Percentiles rank a stretch among this genome's conserved stretches.
phyloP scores from a whole-genome alignment of 2,329 filamentous ascomycete genomes.

The Aplosporella prunicola region DNA sequence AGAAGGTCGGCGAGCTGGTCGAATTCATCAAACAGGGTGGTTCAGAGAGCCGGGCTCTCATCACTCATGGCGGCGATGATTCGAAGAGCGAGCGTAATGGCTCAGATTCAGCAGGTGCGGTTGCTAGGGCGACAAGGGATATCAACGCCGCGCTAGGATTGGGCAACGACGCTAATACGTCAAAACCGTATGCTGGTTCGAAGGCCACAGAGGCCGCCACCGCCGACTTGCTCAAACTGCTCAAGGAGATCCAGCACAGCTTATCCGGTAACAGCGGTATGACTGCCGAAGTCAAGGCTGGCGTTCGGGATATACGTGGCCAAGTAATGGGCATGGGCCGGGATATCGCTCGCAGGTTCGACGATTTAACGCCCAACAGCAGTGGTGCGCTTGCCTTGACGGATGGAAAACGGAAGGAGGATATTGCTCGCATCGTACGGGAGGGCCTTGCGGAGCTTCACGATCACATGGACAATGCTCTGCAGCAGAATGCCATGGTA shows the following conservation, averaged over 20 bases:
- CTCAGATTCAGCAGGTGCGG: slow-evolving; percentile 15
- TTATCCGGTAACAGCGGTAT: slow-evolving; percentile 80
- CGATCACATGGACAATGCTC: slow-evolving; percentile 69
- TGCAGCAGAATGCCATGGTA: slow-evolving; percentile 61
- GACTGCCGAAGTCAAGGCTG: slow-evolving; percentile 82
- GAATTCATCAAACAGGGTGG: slow-evolving; percentile 44
- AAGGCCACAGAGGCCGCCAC: slow-evolving; percentile 49
- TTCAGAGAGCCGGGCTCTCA: slow-evolving; percentile 44
- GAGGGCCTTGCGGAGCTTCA: slow-evolving; percentile 74
- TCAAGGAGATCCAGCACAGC: slow-evolving; percentile 83
- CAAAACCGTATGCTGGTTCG: slow-evolving; percentile 33
- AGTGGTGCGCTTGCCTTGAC: slow-evolving; percentile 29
- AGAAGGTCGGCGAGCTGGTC: slow-evolving; percentile 52
- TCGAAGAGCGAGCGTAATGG: too few relatives aligned
- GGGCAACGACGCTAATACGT: slow-evolving; percentile 16
- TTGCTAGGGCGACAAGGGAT: slow-evolving; percentile 25
- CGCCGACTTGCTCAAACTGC: slow-evolving; percentile 73
- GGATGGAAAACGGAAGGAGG: slow-evolving; percentile 46
- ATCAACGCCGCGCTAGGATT: slow-evolving; percentile 14
- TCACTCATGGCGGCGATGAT: slow-evolving; percentile 15
- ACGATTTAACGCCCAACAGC: slow-evolving; percentile 50
- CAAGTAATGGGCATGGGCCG: slow-evolving; percentile 93
- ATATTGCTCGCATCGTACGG: slow-evolving; percentile 69
- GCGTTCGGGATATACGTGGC: slow-evolving; percentile 80
- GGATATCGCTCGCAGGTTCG: slow-evolving; percentile 79